Evolutionary conservation across 306 rosid genomes (phyloP).

Genomic region (Cucurbita moschata): DNA sequence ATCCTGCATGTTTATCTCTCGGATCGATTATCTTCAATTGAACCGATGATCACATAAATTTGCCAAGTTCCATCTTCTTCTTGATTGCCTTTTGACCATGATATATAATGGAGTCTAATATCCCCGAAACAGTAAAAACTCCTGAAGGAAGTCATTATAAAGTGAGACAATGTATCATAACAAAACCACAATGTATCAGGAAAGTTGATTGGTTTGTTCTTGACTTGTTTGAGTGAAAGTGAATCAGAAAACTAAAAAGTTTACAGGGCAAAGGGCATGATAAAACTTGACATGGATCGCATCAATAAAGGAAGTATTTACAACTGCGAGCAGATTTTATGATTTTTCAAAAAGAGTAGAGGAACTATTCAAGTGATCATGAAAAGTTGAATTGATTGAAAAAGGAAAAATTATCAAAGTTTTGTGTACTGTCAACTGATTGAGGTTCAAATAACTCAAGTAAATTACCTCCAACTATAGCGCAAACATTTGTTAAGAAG

Average conservation of each 20-base stretch:
- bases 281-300: not conserved
- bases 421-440: not conserved
- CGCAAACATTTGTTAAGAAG: conserved; percentile 89
- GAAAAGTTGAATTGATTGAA: not conserved
- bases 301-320: not conserved
- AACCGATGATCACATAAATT: conserved; percentile 37
- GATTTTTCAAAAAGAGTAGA: not conserved
- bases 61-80: conserved; percentile 94
- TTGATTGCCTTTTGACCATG: conserved; percentile 91
- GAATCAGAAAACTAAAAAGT: not conserved
- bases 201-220: not conserved
- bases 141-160: conserved; percentile 25
- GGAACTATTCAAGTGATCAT: not conserved
- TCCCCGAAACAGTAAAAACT: conserved; percentile 85
- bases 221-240: not conserved
- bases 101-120: conserved; percentile 83
- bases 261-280: not conserved
- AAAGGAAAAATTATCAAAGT: not conserved
- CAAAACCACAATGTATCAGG: not conserved
- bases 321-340: not conserved
- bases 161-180: not conserved
- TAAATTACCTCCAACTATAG: conserved; percentile 82
- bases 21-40: not conserved
- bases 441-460: not conserved
- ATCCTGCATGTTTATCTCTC: not conserved